Percentiles rank a stretch among this genome's conserved stretches.
phyloP scores from a whole-genome alignment of 2,329 filamentous ascomycete genomes.

The Claviceps sp. region DNA sequence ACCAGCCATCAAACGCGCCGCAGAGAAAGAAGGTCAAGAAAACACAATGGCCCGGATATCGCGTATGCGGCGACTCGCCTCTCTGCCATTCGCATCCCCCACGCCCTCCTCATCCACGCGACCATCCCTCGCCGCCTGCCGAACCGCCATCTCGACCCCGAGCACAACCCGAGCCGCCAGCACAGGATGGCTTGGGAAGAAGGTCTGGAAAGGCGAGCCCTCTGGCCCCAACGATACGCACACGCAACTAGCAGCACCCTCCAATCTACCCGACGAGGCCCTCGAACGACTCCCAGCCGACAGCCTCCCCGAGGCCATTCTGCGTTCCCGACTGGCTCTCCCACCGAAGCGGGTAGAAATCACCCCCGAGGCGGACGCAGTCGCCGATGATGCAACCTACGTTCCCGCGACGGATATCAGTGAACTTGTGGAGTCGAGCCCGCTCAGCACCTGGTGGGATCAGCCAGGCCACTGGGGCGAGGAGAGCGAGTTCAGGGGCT shows the following conservation, averaged over 20 bases:
- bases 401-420: constrained; percentile 31
- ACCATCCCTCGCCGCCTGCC: constrained; percentile 14
- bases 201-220: constrained; percentile 27
- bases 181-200: constrained; percentile 25
- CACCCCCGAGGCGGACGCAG: constrained; percentile 16
- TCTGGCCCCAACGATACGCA: constrained; percentile 27
- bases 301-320: constrained; percentile 14
- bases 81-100: constrained; percentile 15
- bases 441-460: constrained; percentile 40
- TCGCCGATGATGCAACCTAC: constrained; percentile 27
- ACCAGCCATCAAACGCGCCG: not conserved
- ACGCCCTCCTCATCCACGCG: constrained; percentile 12
- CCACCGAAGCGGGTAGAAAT: constrained; percentile 9
- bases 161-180: constrained; percentile 17
- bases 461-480: constrained; percentile 36
- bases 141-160: constrained; percentile 22
- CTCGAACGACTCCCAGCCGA: constrained; percentile 10
- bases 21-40: not conserved
- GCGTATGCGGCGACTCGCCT: constrained; percentile 21
- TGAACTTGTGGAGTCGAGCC: constrained; percentile 33
- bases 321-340: constrained; percentile 18
- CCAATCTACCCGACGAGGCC: constrained; percentile 20
- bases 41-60: constrained; percentile 28
- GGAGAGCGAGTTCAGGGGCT: constrained; percentile 31
- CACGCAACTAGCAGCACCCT: constrained; percentile 17